Conservation (phyloP, 352 stramenopile genomes). For the Thraustochytrium striatum region DNA sequence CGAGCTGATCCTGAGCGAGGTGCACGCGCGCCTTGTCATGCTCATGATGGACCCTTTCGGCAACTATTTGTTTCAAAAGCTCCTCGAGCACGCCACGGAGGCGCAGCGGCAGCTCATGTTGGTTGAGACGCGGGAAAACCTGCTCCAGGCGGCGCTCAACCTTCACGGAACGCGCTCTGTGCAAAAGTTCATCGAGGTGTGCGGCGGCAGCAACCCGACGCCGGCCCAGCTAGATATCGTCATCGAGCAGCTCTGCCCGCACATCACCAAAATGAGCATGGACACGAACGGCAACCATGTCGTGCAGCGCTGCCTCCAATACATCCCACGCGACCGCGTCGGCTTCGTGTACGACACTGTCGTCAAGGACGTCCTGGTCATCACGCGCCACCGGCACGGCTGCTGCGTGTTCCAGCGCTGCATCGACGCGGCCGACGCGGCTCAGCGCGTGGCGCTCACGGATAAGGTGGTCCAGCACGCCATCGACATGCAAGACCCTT, state of each 20-base stretch:
- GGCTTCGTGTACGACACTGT: constrained; percentile 96
- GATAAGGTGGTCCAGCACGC: constrained; percentile 89
- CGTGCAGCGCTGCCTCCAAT: constrained; percentile 92
- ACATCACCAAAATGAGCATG: constrained; percentile 90
- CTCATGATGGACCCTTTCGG: constrained; percentile 99
- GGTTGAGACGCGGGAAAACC: constrained; percentile 58
- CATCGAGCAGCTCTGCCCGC: constrained; percentile 83
- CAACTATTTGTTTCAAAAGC: constrained; percentile 99
- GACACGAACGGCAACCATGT: constrained; percentile 97
- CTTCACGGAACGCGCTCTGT: constrained; percentile 95
- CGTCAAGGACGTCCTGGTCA: constrained; percentile 85
- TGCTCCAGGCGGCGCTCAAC: constrained; percentile 93
- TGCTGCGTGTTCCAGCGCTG: constrained; percentile 95
- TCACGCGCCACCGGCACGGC: constrained; percentile 91
- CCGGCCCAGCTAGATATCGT: constrained; percentile 75
- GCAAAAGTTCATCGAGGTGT: constrained; percentile 96
- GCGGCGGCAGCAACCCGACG: constrained; percentile 67
- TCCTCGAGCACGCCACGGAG: constrained; percentile 86
- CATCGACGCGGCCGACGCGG: constrained; percentile 78
- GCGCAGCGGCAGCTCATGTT: constrained; percentile 85
- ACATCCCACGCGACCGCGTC: constrained; percentile 85
- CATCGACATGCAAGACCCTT: constrained; percentile 88
- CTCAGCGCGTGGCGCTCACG: constrained; percentile 83
- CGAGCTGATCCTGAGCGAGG: constrained; percentile 91
- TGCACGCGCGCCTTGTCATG: constrained; percentile 88